Evolutionary conservation across 345 rosid species (phyloP), one percentile per base, ranked within the genome.

Genomic region (Salix arbutifolia): DNA sequence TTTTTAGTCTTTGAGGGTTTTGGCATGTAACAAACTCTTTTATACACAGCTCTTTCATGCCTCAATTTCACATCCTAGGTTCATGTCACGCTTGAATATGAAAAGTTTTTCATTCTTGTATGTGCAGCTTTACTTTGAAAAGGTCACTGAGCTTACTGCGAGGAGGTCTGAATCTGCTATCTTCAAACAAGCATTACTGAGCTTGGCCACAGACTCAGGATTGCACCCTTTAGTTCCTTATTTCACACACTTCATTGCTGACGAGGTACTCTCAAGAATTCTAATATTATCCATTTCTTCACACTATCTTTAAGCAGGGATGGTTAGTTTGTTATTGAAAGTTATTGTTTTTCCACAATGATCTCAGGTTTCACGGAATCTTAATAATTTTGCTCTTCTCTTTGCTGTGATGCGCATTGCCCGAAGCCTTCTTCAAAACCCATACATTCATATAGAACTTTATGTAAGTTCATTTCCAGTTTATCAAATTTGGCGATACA

Each of bases 381-480:
- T 92, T 84, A 86, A 78, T 77, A 92, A 89, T 75, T 82, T 87
- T 72, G 67, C 86, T 74, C 70, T 88, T 61, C 81, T 91, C 78
- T 86, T 88, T 80, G 88, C 94, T 77, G 82, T 90, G 83, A 86
- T 89, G 91, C 93, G 96, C 73, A 77, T 91, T 70, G 86, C 87
- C 46, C 80, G 84, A 75, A 92, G 94, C 84, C 91, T 94, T 84
- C 87, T 89, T 84, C 89, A 87, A 78, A 94, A 94, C 84, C 90
- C 92, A 9, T 90, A 92, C 76, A 56, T 94, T 70, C 93, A 94
- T 81, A 78, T 94, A 70, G 98, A 94, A 76, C 94, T 93, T 79
- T 92, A 92, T 74, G 98, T 94, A 88, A 87, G 97, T 87, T 52
- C 70, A 23, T 73, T 74, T 4, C 68, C 62, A 14, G 48, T 65